Evolutionary conservation across 352 stramenopile genomes (phyloP).

Genomic region (Globisporangium apiculatum): DNA sequence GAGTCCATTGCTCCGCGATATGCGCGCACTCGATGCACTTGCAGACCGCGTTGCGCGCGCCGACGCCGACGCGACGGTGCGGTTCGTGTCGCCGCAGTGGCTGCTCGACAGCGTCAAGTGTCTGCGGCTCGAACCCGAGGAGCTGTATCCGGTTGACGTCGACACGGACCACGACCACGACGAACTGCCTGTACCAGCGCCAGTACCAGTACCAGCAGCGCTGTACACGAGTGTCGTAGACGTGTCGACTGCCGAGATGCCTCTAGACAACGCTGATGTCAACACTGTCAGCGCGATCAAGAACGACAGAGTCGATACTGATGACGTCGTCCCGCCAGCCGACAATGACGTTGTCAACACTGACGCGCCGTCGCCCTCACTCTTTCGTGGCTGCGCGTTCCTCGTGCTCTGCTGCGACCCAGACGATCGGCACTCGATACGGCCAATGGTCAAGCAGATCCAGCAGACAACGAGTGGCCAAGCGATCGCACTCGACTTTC

Average conservation of each 20-base stretch:
- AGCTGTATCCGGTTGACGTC: slow-evolving; percentile 58
- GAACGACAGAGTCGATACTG: too few species aligned
- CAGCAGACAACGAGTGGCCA: slow-evolving; percentile 24
- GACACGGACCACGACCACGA: slow-evolving; percentile 11
- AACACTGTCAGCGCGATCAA: not conserved
- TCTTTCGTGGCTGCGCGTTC: slow-evolving; percentile 51
- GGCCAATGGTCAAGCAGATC: slow-evolving; percentile 31
- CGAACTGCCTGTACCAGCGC: not conserved
- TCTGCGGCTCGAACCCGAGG: slow-evolving; percentile 41
- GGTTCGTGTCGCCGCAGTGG: slow-evolving; percentile 60
- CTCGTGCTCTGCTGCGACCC: slow-evolving; percentile 49
- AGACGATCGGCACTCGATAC: slow-evolving; percentile 31
- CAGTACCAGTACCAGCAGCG: not conserved
- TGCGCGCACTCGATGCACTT: slow-evolving; percentile 22
- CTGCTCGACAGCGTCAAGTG: slow-evolving; percentile 56
- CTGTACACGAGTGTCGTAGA: not conserved
- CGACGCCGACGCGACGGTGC: slow-evolving; percentile 22
- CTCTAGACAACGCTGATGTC: not conserved
- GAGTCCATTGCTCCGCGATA: slow-evolving; percentile 37
- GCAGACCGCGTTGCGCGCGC: slow-evolving; percentile 22
- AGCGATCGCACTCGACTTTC: slow-evolving; percentile 34
- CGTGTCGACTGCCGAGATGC: not conserved
- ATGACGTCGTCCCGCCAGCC: not conserved
- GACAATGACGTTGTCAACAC: not conserved
- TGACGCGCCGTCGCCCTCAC: not conserved